A percentile compares a stretch with the other conserved stretches of the same genome.
Evolutionary conservation across 805 yeast genomes (phyloP).

Genomic region (Ogataea glucozyma): DNA sequence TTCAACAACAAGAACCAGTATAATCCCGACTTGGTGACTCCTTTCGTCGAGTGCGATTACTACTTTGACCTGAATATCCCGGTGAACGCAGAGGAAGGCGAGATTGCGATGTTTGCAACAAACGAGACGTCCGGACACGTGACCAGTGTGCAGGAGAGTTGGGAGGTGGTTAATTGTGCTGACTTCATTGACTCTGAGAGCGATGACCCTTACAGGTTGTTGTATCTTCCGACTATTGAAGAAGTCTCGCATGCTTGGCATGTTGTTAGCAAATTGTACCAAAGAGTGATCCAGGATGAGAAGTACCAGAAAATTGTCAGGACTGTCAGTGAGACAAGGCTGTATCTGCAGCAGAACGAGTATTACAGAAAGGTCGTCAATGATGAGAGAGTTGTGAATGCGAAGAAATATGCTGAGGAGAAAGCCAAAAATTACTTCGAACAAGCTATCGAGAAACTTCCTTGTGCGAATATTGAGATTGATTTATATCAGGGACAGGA

Average conservation of each 20-base stretch:
- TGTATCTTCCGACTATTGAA: conserved; percentile 45
- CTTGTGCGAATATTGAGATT: not conserved
- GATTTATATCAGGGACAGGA: no score
- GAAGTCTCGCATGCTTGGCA: no score
- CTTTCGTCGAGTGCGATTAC: conserved; percentile 60
- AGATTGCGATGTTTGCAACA: conserved; percentile 32
- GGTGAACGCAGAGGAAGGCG: conserved; percentile 47
- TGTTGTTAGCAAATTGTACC: no score
- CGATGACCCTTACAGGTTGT: conserved; percentile 51
- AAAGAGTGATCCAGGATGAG: conserved; percentile 1
- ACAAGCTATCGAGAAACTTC: not conserved
- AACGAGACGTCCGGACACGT: conserved; percentile 20
- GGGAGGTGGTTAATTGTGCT: conserved; percentile 52
- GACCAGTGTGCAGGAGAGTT: conserved; percentile 29
- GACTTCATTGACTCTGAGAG: conserved; percentile 55
- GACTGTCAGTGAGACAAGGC: not conserved
- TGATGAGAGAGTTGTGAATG: conserved; percentile 4
- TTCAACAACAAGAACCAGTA: conserved; percentile 78
- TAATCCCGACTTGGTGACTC: conserved; percentile 56
- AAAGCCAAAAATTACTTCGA: not conserved
- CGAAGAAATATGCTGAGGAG: conserved; percentile 1
- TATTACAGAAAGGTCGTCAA: conserved; percentile 2
- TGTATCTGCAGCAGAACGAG: conserved; percentile 1
- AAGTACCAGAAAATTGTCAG: not conserved
- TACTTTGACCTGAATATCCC: conserved; percentile 63